phyloP scores from a whole-genome alignment of 371 early-diverging fungal genomes.

The Gilbertella persicaria region DNA sequence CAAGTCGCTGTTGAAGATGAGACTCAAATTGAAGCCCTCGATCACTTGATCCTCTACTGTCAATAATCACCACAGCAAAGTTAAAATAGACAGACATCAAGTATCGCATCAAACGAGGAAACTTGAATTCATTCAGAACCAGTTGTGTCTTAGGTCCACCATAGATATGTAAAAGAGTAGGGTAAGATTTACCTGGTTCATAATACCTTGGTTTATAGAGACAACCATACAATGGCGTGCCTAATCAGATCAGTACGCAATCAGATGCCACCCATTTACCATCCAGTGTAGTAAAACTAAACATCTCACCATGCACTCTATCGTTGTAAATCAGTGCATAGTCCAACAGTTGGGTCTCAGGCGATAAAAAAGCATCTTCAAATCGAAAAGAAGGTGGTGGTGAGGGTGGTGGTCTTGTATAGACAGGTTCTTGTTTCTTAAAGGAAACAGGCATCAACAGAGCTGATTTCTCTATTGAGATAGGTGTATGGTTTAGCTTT shows the following conservation, averaged over 20 bases:
- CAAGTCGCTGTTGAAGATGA: conserved; percentile 53
- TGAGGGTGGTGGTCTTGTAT: background rate
- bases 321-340: background rate
- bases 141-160: conserved; percentile 70
- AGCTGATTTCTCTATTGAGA: conserved; percentile 1
- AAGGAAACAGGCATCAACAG: conserved; percentile 1
- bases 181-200: conserved; percentile 51
- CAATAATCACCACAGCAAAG: conserved; percentile 73
- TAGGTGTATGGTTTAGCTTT: conserved; percentile 15
- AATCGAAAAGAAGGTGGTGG: background rate
- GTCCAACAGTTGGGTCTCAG: background rate
- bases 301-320: conserved; percentile 17
- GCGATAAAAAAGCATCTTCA: background rate
- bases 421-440: background rate
- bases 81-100: conserved; percentile 67
- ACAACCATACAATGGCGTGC: conserved; percentile 60
- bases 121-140: conserved; percentile 74
- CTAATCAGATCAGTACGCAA: no score
- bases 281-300: conserved; percentile 24
- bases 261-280: no score
- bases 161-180: conserved; percentile 61
- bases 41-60: conserved; percentile 74
- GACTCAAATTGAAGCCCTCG: conserved; percentile 74
- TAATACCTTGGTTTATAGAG: conserved; percentile 63
- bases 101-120: conserved; percentile 64